Percentiles rank a stretch among this genome's conserved stretches.
Evolutionary conservation across 2,329 filamentous ascomycete genomes (phyloP).

Genomic region (Diaporthe humulicola): DNA sequence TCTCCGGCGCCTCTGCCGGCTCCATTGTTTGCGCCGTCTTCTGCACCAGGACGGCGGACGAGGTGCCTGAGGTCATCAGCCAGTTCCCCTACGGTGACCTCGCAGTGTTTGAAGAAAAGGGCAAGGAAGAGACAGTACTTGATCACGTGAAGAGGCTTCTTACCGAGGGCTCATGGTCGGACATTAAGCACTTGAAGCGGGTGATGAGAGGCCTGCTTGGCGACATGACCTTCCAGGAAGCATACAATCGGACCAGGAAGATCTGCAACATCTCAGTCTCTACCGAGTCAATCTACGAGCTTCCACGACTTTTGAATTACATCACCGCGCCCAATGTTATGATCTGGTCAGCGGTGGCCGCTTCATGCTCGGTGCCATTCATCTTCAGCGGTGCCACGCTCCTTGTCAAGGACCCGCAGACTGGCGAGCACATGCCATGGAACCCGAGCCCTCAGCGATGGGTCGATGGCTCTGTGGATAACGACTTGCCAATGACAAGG

Average conservation of each 20-base stretch:
- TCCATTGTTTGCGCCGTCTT: constrained; percentile 88
- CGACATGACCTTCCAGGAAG: constrained; percentile 94
- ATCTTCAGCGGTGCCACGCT: constrained; percentile 85
- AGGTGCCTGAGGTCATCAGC: constrained; percentile 77
- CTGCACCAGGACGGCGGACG: constrained; percentile 82
- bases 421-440: constrained; percentile 84
- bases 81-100: constrained; percentile 85
- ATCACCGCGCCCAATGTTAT: constrained; percentile 94
- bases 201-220: constrained; percentile 87
- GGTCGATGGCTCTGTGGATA: constrained; percentile 96
- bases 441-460: constrained; percentile 87
- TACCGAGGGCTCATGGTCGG: constrained; percentile 87
- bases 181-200: constrained; percentile 83
- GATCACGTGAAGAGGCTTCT: constrained; percentile 79
- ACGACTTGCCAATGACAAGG: constrained; percentile 91
- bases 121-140: constrained; percentile 71
- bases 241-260: constrained; percentile 92
- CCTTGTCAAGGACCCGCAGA: constrained; percentile 86
- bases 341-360: constrained; percentile 97
- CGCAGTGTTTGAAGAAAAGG: constrained; percentile 79
- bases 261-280: constrained; percentile 97
- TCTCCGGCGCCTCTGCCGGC: constrained; percentile 88
- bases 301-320: constrained; percentile 90
- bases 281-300: constrained; percentile 86
- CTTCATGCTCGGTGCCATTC: constrained; percentile 92